Percentiles rank a stretch among this genome's conserved stretches.
Conservation (phyloP, 2,329 filamentous ascomycete genomes). For the Trichophyton mentagrophytes region DNA sequence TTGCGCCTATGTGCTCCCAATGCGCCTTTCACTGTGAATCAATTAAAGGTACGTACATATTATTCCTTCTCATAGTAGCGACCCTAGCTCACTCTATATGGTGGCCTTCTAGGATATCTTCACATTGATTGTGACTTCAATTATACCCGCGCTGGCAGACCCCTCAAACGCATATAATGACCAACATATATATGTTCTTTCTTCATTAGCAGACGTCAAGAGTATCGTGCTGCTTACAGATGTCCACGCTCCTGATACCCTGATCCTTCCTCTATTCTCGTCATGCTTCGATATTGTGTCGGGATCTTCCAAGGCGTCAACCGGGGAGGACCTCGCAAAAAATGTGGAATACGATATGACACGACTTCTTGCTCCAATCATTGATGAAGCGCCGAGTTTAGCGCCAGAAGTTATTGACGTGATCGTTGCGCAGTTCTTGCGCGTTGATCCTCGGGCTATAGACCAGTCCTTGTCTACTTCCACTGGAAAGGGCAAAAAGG, state of each 20-base stretch:
- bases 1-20: constrained; percentile 85
- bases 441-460: constrained; percentile 58
- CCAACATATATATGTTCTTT: constrained; percentile 83
- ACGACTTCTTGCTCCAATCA: constrained; percentile 66
- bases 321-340: constrained; percentile 74
- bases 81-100: neutral
- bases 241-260: constrained; percentile 64
- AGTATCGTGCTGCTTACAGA: constrained; percentile 87
- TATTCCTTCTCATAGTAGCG: neutral
- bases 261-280: constrained; percentile 72
- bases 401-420: constrained; percentile 76
- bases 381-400: constrained; percentile 71
- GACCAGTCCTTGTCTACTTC: constrained; percentile 25
- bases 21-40: constrained; percentile 79
- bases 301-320: constrained; percentile 57
- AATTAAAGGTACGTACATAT: constrained; percentile 60
- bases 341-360: constrained; percentile 91
- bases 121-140: constrained; percentile 67
- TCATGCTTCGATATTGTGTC: constrained; percentile 87
- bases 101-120: constrained; percentile 63
- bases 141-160: constrained; percentile 74
- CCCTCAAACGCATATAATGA: constrained; percentile 81
- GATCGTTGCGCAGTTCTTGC: constrained; percentile 88
- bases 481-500: constrained; percentile 43
- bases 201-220: constrained; percentile 82